Evolutionary conservation across 2,329 filamentous ascomycete species (phyloP), one percentile per base, ranked within the genome.

Genomic region (Ascochyta rabiei): DNA sequence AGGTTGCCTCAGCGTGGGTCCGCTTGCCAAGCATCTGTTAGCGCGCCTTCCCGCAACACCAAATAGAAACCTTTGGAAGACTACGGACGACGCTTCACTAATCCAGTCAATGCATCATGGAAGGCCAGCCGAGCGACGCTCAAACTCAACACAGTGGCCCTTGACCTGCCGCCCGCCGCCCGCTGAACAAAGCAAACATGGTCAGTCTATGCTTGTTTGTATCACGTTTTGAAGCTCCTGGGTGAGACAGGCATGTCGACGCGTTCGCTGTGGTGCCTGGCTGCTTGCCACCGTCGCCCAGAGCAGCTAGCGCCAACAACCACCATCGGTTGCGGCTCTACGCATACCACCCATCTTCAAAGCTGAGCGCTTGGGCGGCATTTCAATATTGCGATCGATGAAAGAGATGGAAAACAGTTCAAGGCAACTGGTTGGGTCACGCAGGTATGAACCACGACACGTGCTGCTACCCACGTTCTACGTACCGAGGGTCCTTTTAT

Each of bases 61-160:
- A 61, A 43, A 60, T 61, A 51, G 69, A 73, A 72, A 38, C 57
- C 58, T 48, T 53, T 67, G 59, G 68, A 71, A 70, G 41, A 52
- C 55, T 48, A 40, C 54, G 56, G 61, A 59, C 45, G 44, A 59
- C 23, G 48, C 53, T 52, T 59, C 52, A 47, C 54, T 58, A 60
- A 62, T 48, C 41, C 44, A 41, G 49, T 34, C 37, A 34, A 13
- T 39, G 31, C 44, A 49, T 48, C 40, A 49, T 48, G 44, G 54
- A 48, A 52, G 31, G 34, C 31, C 48, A 56, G 47, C 60, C 38
- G 39, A 53, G 46, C 46, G 53, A 23, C 16, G 23, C 35, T 44
- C 49, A 40, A 50, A 57, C 47, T 39, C 49, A 57, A 62, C 53
- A 67, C 59, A 40, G 63, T 64, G 61, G 63, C 60, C 54, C 53